Base-by-base conservation (phyloP, 805 yeast species). In the Jamesozyma rosinii region DNA sequence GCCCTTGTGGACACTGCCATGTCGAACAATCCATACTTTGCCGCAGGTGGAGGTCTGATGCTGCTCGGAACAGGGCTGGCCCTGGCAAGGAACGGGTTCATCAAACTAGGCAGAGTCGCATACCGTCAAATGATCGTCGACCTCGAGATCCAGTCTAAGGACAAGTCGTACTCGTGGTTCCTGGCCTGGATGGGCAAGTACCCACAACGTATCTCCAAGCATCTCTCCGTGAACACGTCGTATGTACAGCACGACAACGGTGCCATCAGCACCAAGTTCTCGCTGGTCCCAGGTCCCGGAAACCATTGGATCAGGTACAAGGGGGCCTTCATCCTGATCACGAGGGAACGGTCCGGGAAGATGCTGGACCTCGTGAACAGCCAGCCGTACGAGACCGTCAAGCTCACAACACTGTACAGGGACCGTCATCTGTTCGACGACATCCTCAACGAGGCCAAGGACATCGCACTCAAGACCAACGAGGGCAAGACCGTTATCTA, bases 31-130 rank as follows among this genome's bases (percentile, higher is more conserved):
- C 97, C 97, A n/a, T 88, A 87, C 62, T 90, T 92, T 68, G 92
- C 97, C 1, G 98, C 97, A 0, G 98, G 98, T 56, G 96, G 97
- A 54, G 98, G 98, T 0, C 69, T 92, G 34, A 92, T 92, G 98
- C 69, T 89, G 3, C 68, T 92, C 2, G 98, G 98, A n/a, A 88
- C 95, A 0, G 82, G 81, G 1, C 64, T 92, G 29, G 95, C 96
- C 0, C 53, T 87, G 6, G 79, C 86, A 0, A 70, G 95, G 40
- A 79, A 76, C 45, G 87, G 86, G 1, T 63, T 82, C 1, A 69
- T 76, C 36, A 73, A 81, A 40, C 67, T 78, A 1, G 77, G 90
- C 1, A 69, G 77, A 1, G 73, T 92, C 36, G 59, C 85, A 5
- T 86, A 89, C 60, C 75, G 95, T 34, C 89, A 86, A 55, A 61